These are phyloP conservation scores for Collybia mongolica DNA, from an alignment of 768 basidiomycete species.

Conservation along the genomic window DNA sequence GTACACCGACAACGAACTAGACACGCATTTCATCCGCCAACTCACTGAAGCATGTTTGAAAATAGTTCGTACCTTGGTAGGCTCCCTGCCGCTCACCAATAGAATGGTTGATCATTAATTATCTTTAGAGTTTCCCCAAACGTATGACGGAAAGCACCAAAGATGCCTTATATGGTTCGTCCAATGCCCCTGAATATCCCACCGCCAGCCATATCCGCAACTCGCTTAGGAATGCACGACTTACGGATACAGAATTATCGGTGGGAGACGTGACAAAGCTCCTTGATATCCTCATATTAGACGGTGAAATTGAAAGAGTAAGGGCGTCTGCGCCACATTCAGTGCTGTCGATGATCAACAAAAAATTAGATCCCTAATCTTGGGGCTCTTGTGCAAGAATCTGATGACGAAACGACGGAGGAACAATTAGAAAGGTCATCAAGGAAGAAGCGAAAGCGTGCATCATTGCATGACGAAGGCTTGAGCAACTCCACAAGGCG, in stretches of 20 bases:
- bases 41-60: slow-evolving; percentile 76
- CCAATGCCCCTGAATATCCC: slow-evolving; percentile 76
- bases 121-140: slow-evolving; percentile 68
- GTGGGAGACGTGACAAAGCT: slow-evolving; percentile 92
- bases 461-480: slow-evolving; percentile 21
- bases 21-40: slow-evolving; percentile 87
- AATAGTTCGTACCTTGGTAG: slow-evolving; percentile 75
- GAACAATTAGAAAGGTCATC: slow-evolving; percentile 27
- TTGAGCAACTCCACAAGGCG: slow-evolving; percentile 28
- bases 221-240: slow-evolving; percentile 71
- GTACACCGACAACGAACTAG: slow-evolving; percentile 97
- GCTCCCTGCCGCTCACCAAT: slow-evolving; percentile 16
- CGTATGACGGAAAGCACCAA: slow-evolving; percentile 44
- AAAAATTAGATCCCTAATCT: slow-evolving; percentile 54
- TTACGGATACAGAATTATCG: slow-evolving; percentile 78
- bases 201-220: slow-evolving; percentile 74
- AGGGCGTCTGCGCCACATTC: slow-evolving; percentile 3
- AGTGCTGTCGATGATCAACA: no score
- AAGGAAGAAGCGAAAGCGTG: slow-evolving; percentile 39
- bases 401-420: slow-evolving; percentile 35
- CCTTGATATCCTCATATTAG: slow-evolving; percentile 87
- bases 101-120: no score
- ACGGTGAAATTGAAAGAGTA: slow-evolving; percentile 89
- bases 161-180: slow-evolving; percentile 70
- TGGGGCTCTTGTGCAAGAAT: slow-evolving; percentile 53